Base-by-base conservation (phyloP, 2,329 filamentous ascomycete species). In the Alternaria novae-zelandiae region DNA sequence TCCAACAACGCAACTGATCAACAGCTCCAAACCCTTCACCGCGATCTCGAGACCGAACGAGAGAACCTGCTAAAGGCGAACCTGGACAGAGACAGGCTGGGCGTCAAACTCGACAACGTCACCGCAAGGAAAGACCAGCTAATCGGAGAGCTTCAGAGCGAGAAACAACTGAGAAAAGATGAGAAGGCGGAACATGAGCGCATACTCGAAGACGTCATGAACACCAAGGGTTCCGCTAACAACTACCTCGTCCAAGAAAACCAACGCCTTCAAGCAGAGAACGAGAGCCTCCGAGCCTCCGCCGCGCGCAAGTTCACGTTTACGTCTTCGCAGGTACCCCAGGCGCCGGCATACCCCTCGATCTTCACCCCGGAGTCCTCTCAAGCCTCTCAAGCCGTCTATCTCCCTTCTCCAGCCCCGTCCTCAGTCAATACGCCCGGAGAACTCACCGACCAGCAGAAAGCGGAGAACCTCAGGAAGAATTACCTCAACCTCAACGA, bases 391-490 rank as follows among this genome's bases (percentile, higher is more conserved):
- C 36, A 41, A 41, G 36, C 9, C 9, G 36, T 17, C n/a, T 11
- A 17, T 17, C 36, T 41, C 36, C 36, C 36, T 41, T 63, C 63
- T 3, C 53, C 63, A 3, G 50, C 65, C 2, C 45, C 60, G 3
- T 64, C 58, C 1, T 57, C 63, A 15, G 4, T 32, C 5, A 30
- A 5, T 2, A 20, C 21, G 2, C 20, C 13, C 12, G 15, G 1
- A 13, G 50, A 3, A n/a, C 53, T 3, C 0, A 56, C 21, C 4
- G 49, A 63, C 0, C 57, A 71, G 2, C 57, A 50, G 4, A 65
- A 65, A 9, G 36, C 58, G 2, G 66, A 70, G 0, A 77, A 78
- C 17, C 43, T 78, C 0, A 64, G 71, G 2, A 71, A 61, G 6
- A 69, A 54, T 1, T 77, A 73, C 43, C 30, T 66, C 0, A 67